Percentiles rank a stretch among this genome's conserved stretches.
Evolutionary conservation across 768 basidiomycete genomes (phyloP).

Genomic region (Lactarius vividus): DNA sequence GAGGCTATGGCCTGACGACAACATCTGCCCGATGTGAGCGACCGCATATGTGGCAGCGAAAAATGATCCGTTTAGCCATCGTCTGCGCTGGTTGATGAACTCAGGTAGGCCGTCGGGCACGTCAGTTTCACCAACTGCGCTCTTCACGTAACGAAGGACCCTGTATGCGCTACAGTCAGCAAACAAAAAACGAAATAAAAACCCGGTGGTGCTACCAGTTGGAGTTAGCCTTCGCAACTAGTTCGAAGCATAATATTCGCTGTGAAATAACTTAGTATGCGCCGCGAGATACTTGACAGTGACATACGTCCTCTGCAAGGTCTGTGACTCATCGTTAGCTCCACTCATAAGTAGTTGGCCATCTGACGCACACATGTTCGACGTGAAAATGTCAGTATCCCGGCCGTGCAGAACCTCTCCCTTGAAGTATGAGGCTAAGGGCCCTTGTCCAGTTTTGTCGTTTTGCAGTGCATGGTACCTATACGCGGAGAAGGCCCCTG

Average conservation of each 20-base stretch:
- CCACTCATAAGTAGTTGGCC: background rate
- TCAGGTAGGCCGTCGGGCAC: conserved; percentile 91
- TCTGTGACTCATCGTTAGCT: conserved; percentile 42
- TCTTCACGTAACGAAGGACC: conserved; percentile 96
- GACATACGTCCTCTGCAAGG: conserved; percentile 80
- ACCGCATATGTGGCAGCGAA: conserved; percentile 94
- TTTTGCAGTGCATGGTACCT: conserved; percentile 90
- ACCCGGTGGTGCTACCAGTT: conserved; percentile 56
- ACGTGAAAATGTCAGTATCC: conserved; percentile 90
- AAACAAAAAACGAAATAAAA: conserved; percentile 30
- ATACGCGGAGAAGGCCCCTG: conserved; percentile 94
- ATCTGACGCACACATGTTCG: conserved; percentile 81
- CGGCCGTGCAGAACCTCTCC: conserved; percentile 84
- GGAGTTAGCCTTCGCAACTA: conserved; percentile 74
- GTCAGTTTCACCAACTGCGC: conserved; percentile 89
- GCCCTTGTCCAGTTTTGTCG: conserved; percentile 75
- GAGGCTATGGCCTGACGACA: conserved; percentile 78
- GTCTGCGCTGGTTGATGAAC: conserved; percentile 88
- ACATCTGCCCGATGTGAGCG: conserved; percentile 78
- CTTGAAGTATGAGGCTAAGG: conserved; percentile 95
- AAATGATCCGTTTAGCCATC: conserved; percentile 91
- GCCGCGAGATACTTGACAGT: conserved; percentile 4
- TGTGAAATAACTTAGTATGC: conserved; percentile 37
- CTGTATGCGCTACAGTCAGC: conserved; percentile 41
- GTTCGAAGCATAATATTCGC: conserved; percentile 82